These are phyloP conservation scores for Anthracocystis setariae DNA, from an alignment of 1,284 basidiomycete species.

Conservation along the genomic window DNA sequence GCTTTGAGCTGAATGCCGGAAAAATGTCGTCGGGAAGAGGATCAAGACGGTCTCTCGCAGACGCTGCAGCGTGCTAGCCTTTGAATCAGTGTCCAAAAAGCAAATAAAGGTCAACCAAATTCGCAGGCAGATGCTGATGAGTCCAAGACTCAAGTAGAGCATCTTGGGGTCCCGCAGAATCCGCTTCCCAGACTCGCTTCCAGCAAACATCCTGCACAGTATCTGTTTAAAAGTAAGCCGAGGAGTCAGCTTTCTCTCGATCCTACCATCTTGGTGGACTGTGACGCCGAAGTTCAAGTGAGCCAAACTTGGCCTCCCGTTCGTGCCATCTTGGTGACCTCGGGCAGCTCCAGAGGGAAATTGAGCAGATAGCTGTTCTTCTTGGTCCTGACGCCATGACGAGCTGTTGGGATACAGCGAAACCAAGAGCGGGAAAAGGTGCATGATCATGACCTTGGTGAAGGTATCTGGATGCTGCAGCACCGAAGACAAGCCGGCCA, in stretches of 20 bases:
- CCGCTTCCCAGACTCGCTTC: slow-evolving; percentile 5
- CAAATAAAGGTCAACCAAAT: slow-evolving; percentile 17
- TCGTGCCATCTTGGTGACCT: neutral
- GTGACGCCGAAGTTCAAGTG: neutral
- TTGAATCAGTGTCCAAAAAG: slow-evolving; percentile 5
- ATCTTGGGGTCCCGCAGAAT: slow-evolving; percentile 22
- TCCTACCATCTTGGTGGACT: no score
- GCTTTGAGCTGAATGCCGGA: slow-evolving; percentile 43
- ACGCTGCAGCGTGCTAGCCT: slow-evolving; percentile 1
- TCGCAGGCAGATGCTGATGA: slow-evolving; percentile 24
- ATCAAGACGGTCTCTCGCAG: slow-evolving; percentile 10
- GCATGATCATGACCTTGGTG: slow-evolving; percentile 75
- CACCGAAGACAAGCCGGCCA: slow-evolving; percentile 72
- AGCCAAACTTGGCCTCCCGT: neutral
- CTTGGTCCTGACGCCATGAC: neutral
- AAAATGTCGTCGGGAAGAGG: slow-evolving; percentile 38
- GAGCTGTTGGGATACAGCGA: slow-evolving; percentile 67
- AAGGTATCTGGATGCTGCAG: slow-evolving; percentile 72
- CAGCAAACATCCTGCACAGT: slow-evolving; percentile 16
- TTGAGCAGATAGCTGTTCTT: neutral
- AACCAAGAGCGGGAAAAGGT: slow-evolving; percentile 74
- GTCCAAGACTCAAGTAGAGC: slow-evolving; percentile 26
- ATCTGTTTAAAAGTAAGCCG: slow-evolving; percentile 1
- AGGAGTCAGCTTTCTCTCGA: neutral
- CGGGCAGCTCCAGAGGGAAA: no score